Evolutionary conservation across 176 grass and related monocot genomes (phyloP), one percentile per base, ranked within the genome.

Genomic region (Ensete glaucum): DNA sequence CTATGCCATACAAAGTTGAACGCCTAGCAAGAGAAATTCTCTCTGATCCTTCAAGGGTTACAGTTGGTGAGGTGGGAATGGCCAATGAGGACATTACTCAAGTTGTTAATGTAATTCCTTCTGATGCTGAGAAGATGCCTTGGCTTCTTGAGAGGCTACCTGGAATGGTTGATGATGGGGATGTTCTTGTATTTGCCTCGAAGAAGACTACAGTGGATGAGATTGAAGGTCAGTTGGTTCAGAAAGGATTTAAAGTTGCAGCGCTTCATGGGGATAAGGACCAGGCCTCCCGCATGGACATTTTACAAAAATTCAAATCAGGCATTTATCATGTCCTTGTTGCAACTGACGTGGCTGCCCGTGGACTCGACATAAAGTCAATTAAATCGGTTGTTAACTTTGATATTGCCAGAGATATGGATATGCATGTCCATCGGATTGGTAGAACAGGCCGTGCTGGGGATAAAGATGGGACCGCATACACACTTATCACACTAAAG

Each of bases 11-110:
- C 82, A 98, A 93, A 87, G 90, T 98, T 22, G 95, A 98, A 77
- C 86, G 90, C 25, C 82, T 98, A 76, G 95, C 88, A 64, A 88
- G 95, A 87, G 95, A 98, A 86, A 93, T 91, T 76, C 82, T 98
- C 62, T 84, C 84, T 65, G 95, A 93, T 67, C 88, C 95, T 85
- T 74, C 93, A 87, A 87, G 95, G 79, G 95, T 98, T 71, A 89
- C 90, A 72, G 95, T 98, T 50, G 95, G 95, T 76, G 87, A 98
- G 83, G 95, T 93, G 75, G 95, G 95, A 8, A 84, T 85, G 85
- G 94, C 94, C 58, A 98, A 98, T 52, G 94, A 98, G 87, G 94
- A 98, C 71, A 98, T 98, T 70, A 98, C 89, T 64, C 94, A 98
- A 87, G 67, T 98, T 83, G 94, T 98, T 13, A 88, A 89, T 77